Conservation (phyloP, 768 basidiomycete species). For the Trametes sanguinea region DNA sequence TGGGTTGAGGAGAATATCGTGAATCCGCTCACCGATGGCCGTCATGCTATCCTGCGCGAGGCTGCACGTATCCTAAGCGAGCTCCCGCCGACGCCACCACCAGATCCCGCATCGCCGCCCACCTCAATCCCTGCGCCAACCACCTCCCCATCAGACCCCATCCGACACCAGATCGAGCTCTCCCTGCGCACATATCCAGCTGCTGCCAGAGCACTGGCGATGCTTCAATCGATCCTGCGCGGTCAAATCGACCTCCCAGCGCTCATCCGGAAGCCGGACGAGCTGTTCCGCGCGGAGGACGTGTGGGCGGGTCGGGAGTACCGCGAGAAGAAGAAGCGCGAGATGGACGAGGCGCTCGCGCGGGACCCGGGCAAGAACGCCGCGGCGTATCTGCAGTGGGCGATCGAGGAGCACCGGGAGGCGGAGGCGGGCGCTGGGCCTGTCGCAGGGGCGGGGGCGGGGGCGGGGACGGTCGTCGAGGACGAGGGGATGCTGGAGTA, state of each 20-base stretch:
- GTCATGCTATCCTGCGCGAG: slow-evolving; percentile 40
- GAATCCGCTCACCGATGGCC: slow-evolving; percentile 43
- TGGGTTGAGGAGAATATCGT: slow-evolving; percentile 45
- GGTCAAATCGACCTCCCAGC: slow-evolving; percentile 44
- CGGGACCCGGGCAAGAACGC: slow-evolving; percentile 36
- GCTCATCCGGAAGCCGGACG: slow-evolving; percentile 43
- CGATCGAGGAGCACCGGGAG: slow-evolving; percentile 35
- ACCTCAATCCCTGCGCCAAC: slow-evolving; percentile 3
- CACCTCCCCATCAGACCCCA: slow-evolving; percentile 10
- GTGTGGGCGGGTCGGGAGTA: slow-evolving; percentile 36
- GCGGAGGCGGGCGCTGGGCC: slow-evolving; percentile 24
- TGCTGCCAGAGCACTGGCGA: slow-evolving; percentile 21
- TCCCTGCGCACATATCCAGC: slow-evolving; percentile 26
- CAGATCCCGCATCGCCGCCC: neutral
- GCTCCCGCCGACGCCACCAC: slow-evolving; percentile 13
- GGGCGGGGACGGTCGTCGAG: slow-evolving; percentile 34
- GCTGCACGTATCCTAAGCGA: slow-evolving; percentile 22
- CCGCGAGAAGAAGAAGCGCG: slow-evolving; percentile 36
- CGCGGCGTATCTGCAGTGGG: slow-evolving; percentile 32
- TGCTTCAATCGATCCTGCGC: slow-evolving; percentile 21
- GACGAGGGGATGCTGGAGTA: slow-evolving; percentile 52
- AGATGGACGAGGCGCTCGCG: slow-evolving; percentile 31
- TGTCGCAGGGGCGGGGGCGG: neutral
- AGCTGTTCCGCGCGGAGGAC: slow-evolving; percentile 41
- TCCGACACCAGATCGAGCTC: slow-evolving; percentile 21